A percentile compares a stretch with the other conserved stretches of the same genome.
Conservation (phyloP, 805 yeast species). For the Candida nemodendra region DNA sequence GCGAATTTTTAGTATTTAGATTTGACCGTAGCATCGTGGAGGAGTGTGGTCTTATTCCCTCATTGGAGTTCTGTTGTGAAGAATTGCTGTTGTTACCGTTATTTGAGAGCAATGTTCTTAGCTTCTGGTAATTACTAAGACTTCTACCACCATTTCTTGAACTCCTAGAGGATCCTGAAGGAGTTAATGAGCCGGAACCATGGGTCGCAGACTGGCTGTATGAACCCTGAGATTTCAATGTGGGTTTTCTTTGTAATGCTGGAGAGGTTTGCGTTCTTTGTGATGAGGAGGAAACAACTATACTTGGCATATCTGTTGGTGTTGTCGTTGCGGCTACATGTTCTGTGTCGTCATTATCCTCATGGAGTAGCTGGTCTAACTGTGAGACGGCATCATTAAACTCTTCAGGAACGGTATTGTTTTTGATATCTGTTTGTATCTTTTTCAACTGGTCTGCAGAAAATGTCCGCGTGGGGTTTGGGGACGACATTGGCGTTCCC, state of each 20-base stretch:
- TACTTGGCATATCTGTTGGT: not conserved
- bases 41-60: constrained; percentile 27
- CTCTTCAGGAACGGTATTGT: not conserved
- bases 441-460: constrained; percentile 16
- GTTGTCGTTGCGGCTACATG: not conserved
- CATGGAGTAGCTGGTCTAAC: constrained; percentile 14
- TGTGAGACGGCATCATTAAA: constrained; percentile 4
- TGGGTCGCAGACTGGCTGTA: constrained; percentile 1
- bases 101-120: constrained; percentile 12
- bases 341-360: constrained; percentile 5
- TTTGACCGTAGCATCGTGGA: constrained; percentile 31
- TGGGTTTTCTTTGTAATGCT: constrained; percentile 7
- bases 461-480: constrained; percentile 18
- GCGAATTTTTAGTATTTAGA: constrained; percentile 32
- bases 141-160: constrained; percentile 18
- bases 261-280: constrained; percentile 7
- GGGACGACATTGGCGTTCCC: constrained; percentile 31
- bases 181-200: not conserved
- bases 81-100: constrained; percentile 4
- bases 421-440: constrained; percentile 8
- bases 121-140: constrained; percentile 18
- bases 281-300: not conserved
- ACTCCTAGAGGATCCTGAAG: constrained; percentile 7
- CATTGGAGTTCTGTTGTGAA: constrained; percentile 8
- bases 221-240: constrained; percentile 5